A percentile compares a stretch with the other conserved stretches of the same genome.
phyloP scores from a whole-genome alignment of 2,329 filamentous ascomycete species.

The Trichoderma aggressivum region DNA sequence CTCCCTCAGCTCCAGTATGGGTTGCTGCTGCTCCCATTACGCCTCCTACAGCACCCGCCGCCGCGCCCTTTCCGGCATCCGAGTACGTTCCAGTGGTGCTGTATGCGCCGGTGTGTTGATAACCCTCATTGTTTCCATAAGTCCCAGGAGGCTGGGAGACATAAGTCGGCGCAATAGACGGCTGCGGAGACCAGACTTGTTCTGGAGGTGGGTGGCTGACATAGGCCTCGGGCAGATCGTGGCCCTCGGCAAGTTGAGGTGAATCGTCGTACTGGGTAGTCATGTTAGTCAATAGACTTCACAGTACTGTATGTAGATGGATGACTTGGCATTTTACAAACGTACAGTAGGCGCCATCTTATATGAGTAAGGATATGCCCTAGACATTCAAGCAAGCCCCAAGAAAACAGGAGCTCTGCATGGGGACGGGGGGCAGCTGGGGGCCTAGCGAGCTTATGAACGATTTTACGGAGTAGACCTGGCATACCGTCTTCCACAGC shows the following conservation, averaged over 20 bases:
- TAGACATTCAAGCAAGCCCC: conserved; percentile 6
- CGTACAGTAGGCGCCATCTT: conserved; percentile 8
- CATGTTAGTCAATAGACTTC: not conserved
- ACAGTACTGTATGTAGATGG: not conserved
- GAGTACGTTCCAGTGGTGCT: not conserved
- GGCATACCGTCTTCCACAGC: not conserved
- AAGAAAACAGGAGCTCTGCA: not conserved
- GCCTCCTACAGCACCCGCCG: not conserved
- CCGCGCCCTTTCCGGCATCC: not conserved
- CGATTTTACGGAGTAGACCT: not conserved
- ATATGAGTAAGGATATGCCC: conserved; percentile 1
- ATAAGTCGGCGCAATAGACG: conserved; percentile 4
- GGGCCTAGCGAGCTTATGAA: conserved; percentile 8
- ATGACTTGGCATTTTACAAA: not conserved
- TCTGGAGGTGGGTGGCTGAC: not conserved
- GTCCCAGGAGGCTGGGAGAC: not conserved
- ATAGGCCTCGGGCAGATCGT: conserved; percentile 4
- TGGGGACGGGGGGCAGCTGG: not conserved
- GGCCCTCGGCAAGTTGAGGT: not conserved
- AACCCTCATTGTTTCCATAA: not conserved
- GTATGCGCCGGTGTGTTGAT: not conserved
- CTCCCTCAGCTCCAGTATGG: not conserved
- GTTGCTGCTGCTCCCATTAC: not conserved
- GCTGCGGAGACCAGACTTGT: conserved; percentile 2
- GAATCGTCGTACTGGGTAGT: not conserved